Evolutionary conservation across 2,329 filamentous ascomycete species (phyloP).

Genomic region (Fusarium sp.): DNA sequence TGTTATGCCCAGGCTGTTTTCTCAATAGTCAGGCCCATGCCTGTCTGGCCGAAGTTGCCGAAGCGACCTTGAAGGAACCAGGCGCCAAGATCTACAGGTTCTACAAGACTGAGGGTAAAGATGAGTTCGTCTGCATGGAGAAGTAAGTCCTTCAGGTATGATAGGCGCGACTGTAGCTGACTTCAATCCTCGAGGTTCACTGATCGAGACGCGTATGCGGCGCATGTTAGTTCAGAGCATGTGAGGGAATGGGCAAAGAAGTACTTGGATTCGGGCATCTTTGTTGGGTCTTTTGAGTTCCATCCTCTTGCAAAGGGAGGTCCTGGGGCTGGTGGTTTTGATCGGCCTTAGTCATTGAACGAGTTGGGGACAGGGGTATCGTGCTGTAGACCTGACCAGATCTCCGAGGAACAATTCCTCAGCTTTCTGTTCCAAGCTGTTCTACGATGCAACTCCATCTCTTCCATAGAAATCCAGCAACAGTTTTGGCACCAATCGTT

Average conservation of each 20-base stretch:
- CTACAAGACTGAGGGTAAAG: slow-evolving; percentile 6
- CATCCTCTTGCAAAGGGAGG: slow-evolving; percentile 1
- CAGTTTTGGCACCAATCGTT: neutral
- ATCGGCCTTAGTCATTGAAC: neutral
- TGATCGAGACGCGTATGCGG: neutral
- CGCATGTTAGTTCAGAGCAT: slow-evolving; percentile 5
- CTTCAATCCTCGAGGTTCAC: neutral
- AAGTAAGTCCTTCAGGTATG: neutral
- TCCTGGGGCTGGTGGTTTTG: slow-evolving; percentile 7
- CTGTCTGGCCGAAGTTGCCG: slow-evolving; percentile 3
- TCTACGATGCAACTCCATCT: accelerated
- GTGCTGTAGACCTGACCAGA: no score
- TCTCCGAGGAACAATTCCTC: neutral
- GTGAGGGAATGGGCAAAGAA: slow-evolving; percentile 12
- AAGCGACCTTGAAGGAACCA: neutral
- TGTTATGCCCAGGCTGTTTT: neutral
- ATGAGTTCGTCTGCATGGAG: slow-evolving; percentile 10
- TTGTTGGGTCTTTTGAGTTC: slow-evolving; percentile 5
- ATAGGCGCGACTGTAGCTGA: neutral
- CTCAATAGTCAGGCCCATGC: neutral
- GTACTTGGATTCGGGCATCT: slow-evolving; percentile 8
- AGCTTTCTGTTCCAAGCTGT: neutral
- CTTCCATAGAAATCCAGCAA: neutral
- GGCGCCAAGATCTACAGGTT: slow-evolving; percentile 16
- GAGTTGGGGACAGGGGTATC: neutral